Evolutionary conservation across 2,329 filamentous ascomycete species (phyloP), one percentile per base, ranked within the genome.

Genomic region (Blumeriella jaapii): DNA sequence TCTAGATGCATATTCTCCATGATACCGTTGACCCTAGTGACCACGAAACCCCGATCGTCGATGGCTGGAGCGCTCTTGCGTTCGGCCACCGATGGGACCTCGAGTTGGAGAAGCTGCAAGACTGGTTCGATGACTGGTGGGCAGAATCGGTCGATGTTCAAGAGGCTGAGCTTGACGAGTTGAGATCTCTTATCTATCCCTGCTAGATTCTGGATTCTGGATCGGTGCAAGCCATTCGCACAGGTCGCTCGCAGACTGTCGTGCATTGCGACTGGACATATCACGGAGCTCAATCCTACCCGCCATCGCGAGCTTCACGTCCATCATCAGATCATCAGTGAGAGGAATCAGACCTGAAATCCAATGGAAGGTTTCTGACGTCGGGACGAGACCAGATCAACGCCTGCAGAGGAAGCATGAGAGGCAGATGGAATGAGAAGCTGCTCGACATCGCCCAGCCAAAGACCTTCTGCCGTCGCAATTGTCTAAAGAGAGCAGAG

Each of bases 341-440:
- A n/a, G n/a, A n/a, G n/a, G n/a, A n/a, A n/a, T n/a, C n/a, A n/a
- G n/a, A n/a, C n/a, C n/a, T n/a, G n/a, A n/a, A n/a, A n/a, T n/a
- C n/a, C n/a, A n/a, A n/a, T n/a, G n/a, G 20, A 22, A 22, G 20
- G 20, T 22, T 22, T 22, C n/a, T n/a, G n/a, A n/a, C n/a, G n/a
- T n/a, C n/a, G n/a, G 5, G 11, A 12, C 13, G 7, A 32, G 30
- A 32, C 9, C 30, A 32, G 9, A 24, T 32, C 20, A 32, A 32
- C 12, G 30, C 30, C 5, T 19, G 18, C 5, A 32, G 15, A 16
- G 20, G 18, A 6, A 32, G 18, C 30, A 32, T 32, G 30, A 17
- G 20, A 31, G 5, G 15, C 17, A 13, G n/a, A 15, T 19, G 23
- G 18, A 32, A 24, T 15, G 20, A 32, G 17, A 20, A 19, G 12